Evolutionary conservation across 306 rosid genomes (phyloP).

Genomic region (Luffa acutangula): DNA sequence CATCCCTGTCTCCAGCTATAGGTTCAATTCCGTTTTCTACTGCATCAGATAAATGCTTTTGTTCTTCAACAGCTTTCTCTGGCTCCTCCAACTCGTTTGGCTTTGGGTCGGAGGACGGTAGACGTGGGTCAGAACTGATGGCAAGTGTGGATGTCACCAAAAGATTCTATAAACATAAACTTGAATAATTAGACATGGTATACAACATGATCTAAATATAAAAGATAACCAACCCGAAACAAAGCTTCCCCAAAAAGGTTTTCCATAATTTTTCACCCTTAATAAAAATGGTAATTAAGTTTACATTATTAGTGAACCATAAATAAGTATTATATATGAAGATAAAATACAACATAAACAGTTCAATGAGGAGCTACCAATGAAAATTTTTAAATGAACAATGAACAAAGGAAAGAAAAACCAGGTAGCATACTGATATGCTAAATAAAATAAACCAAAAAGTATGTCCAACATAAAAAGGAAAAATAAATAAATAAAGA

Average conservation of each 20-base stretch:
- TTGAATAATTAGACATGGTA: neutral
- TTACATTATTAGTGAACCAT: neutral
- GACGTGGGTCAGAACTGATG: constrained; percentile 36
- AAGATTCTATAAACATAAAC: constrained; percentile 49
- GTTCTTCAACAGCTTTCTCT: constrained; percentile 38
- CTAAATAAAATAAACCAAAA: neutral
- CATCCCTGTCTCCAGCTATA: constrained; percentile 41
- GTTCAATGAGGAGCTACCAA: neutral
- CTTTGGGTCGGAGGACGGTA: constrained; percentile 28
- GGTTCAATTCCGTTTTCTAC: constrained; percentile 55
- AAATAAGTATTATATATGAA: neutral
- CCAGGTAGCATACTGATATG: neutral
- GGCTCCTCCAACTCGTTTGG: constrained; percentile 21
- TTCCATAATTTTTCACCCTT: neutral
- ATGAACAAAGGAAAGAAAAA: neutral
- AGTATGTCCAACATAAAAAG: neutral
- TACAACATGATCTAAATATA: neutral
- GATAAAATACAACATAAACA: neutral
- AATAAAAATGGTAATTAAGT: neutral
- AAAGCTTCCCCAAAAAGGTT: neutral
- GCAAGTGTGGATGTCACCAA: constrained; percentile 72
- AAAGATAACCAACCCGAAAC: neutral
- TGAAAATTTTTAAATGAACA: neutral
- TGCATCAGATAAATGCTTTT: constrained; percentile 25
- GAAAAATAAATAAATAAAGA: neutral